Conservation (phyloP, 225 moss, liverwort and hornwort genomes). For the Lunularia cruciata region DNA sequence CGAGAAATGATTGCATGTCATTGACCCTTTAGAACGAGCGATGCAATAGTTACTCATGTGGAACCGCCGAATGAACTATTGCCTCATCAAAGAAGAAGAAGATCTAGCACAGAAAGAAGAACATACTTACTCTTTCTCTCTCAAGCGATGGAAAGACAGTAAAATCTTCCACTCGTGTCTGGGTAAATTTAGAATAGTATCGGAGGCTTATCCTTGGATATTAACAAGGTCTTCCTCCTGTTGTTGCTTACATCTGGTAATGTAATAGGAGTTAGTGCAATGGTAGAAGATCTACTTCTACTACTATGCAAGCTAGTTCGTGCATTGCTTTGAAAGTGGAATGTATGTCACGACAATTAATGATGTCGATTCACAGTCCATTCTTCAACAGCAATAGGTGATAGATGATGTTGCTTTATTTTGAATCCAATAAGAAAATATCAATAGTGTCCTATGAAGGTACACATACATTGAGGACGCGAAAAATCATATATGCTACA, state of each 20-base stretch:
- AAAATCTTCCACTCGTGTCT: no score
- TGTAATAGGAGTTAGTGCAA: background rate
- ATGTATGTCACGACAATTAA: constrained; percentile 6
- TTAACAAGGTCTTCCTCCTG: no score
- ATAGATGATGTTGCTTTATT: background rate
- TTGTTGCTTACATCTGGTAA: no score
- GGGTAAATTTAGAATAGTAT: no score
- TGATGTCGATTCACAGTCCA: constrained; percentile 4
- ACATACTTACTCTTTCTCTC: background rate
- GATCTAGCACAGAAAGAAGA: background rate
- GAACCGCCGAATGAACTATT: no score
- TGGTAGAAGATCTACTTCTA: background rate
- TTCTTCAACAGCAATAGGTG: background rate
- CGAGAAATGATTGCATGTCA: background rate
- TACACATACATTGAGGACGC: no score
- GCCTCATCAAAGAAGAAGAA: background rate
- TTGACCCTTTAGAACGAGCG: background rate
- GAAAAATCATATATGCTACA: no score
- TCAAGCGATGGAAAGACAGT: no score
- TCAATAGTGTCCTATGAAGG: background rate
- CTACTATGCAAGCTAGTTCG: background rate
- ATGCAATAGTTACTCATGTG: background rate
- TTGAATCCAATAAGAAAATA: background rate
- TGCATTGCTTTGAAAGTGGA: background rate
- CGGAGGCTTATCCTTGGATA: no score